A percentile compares a stretch with the other conserved stretches of the same genome.
Evolutionary conservation across 2,329 filamentous ascomycete species (phyloP).

Genomic region (Phialophora tarda): DNA sequence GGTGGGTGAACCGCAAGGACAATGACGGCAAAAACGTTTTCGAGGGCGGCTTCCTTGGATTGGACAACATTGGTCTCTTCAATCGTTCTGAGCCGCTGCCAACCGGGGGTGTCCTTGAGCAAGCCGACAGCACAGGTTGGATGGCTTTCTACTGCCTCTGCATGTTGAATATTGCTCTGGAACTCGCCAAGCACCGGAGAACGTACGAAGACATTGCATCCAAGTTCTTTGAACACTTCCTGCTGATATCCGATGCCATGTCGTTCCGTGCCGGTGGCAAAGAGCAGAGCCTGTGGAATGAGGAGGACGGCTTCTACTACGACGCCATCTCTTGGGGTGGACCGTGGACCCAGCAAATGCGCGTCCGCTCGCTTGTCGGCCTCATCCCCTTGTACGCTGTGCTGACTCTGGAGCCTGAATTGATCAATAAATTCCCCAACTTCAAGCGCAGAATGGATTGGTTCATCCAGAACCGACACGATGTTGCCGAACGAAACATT

Average conservation of each 20-base stretch:
- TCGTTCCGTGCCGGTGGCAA: slow-evolving; percentile 74
- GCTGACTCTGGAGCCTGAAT: slow-evolving; percentile 87
- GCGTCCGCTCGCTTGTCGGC: slow-evolving; percentile 88
- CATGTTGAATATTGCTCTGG: slow-evolving; percentile 96
- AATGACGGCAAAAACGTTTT: slow-evolving; percentile 95
- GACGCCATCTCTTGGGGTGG: slow-evolving; percentile 97
- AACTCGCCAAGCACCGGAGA: slow-evolving; percentile 91
- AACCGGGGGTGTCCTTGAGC: slow-evolving; percentile 90
- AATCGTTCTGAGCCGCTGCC: slow-evolving; percentile 94
- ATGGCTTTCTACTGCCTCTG: slow-evolving; percentile 97
- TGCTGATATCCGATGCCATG: slow-evolving; percentile 98
- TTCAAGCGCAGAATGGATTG: slow-evolving; percentile 94
- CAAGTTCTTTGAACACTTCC: slow-evolving; percentile 99
- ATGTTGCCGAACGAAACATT: slow-evolving; percentile 91
- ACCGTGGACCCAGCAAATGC: slow-evolving; percentile 89
- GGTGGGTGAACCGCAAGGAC: slow-evolving; percentile 99
- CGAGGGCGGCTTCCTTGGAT: slow-evolving; percentile 90
- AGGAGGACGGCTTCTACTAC: slow-evolving; percentile 95
- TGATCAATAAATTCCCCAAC: slow-evolving; percentile 86
- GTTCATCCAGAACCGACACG: slow-evolving; percentile 87
- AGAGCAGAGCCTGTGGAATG: slow-evolving; percentile 92
- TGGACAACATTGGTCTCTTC: slow-evolving; percentile 97
- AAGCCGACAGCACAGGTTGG: slow-evolving; percentile 97
- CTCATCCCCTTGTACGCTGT: slow-evolving; percentile 93
- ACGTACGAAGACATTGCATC: slow-evolving; percentile 96